Evolutionary conservation across 2,329 filamentous ascomycete genomes (phyloP).

Genomic region (Grosmannia clavigera): DNA sequence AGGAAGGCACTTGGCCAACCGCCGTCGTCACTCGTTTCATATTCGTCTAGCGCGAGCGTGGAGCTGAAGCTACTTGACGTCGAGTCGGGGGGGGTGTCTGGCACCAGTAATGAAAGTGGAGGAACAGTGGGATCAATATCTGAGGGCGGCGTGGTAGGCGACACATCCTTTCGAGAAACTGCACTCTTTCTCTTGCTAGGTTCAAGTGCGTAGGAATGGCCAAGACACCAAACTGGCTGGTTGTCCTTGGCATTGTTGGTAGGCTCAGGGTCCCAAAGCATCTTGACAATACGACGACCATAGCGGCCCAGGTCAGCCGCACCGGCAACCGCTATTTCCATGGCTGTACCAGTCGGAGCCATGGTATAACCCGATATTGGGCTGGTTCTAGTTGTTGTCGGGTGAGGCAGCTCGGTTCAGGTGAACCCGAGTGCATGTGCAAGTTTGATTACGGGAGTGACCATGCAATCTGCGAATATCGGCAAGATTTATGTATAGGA

Average conservation of each 20-base stretch:
- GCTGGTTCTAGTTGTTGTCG: background rate
- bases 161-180: constrained; percentile 7
- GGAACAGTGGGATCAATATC: background rate
- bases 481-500: background rate
- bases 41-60: constrained; percentile 35
- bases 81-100: constrained; percentile 36
- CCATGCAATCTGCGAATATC: background rate
- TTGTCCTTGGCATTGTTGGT: constrained; percentile 59
- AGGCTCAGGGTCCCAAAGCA: constrained; percentile 85
- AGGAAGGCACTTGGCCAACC: constrained; percentile 81
- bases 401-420: background rate
- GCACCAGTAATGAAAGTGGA: constrained; percentile 12
- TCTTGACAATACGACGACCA: constrained; percentile 73
- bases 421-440: background rate
- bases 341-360: constrained; percentile 3
- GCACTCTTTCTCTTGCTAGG: constrained; percentile 8
- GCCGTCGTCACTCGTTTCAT: constrained; percentile 23
- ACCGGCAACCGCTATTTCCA: constrained; percentile 28
- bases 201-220: constrained; percentile 36
- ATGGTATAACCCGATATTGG: background rate
- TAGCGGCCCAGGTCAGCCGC: constrained; percentile 62
- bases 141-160: constrained; percentile 6
- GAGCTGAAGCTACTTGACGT: constrained; percentile 39
- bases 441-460: background rate
- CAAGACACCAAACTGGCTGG: constrained; percentile 74